These are phyloP conservation scores for Coelastrella sp. DNA, from an alignment of 139 green algal genomes.

Conservation along the genomic window DNA sequence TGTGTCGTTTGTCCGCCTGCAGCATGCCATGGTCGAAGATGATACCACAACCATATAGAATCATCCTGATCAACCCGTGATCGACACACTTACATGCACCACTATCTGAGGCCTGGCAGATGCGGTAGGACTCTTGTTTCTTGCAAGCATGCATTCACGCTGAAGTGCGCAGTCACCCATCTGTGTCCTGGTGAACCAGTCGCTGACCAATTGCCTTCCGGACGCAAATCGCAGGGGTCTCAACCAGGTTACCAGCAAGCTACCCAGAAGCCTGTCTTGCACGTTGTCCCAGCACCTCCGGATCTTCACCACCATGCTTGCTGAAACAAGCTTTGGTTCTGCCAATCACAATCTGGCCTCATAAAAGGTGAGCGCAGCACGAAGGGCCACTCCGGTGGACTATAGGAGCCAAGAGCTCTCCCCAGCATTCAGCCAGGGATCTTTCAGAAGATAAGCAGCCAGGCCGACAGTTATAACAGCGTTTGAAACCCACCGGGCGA, in stretches of 20 bases:
- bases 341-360: too few relatives aligned
- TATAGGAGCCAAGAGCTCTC: conserved; percentile 66
- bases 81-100: conserved; percentile 81
- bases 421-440: conserved; percentile 62
- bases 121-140: background rate
- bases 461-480: conserved; percentile 45
- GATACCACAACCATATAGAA: conserved; percentile 51
- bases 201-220: too few relatives aligned
- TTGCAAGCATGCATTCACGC: too few relatives aligned
- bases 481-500: conserved; percentile 86
- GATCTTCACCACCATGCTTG: too few relatives aligned
- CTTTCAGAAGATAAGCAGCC: conserved; percentile 37
- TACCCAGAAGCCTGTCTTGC: too few relatives aligned
- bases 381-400: conserved; percentile 52
- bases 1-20: background rate
- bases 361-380: conserved; percentile 42
- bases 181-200: too few relatives aligned
- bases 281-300: too few relatives aligned
- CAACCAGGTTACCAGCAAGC: too few relatives aligned
- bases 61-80: conserved; percentile 55
- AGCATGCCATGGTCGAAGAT: conserved; percentile 9
- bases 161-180: too few relatives aligned
- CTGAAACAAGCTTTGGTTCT: too few relatives aligned
- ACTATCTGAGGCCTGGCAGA: conserved; percentile 76
- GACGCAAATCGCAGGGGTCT: too few relatives aligned